Evolutionary conservation across 2,329 filamentous ascomycete species (phyloP).

Genomic region (Colletotrichum zoysiae): DNA sequence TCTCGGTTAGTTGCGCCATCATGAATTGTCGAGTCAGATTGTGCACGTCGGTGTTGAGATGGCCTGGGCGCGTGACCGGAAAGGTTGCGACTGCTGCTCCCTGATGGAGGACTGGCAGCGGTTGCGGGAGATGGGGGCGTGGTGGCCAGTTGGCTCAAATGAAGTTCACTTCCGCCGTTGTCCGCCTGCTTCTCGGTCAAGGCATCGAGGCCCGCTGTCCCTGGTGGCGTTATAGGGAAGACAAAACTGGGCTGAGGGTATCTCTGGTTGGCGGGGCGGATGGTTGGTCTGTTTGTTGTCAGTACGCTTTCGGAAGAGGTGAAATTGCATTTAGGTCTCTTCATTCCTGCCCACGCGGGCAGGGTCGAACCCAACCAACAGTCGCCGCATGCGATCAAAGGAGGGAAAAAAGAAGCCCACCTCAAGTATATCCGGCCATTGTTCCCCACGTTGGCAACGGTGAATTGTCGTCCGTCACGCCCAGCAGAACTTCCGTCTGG

Average conservation of each 20-base stretch:
- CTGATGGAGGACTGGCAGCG: constrained; percentile 51
- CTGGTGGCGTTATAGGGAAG: constrained; percentile 72
- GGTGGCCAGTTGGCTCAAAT: constrained; percentile 58
- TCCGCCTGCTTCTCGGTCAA: constrained; percentile 50
- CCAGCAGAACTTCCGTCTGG: constrained; percentile 72
- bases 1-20: constrained; percentile 67
- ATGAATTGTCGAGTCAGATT: constrained; percentile 83
- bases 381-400: constrained; percentile 26
- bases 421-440: constrained; percentile 86
- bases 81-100: constrained; percentile 51
- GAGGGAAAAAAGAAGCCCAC: constrained; percentile 64
- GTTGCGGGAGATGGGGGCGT: constrained; percentile 49
- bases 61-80: constrained; percentile 47
- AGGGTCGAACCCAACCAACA: constrained; percentile 4
- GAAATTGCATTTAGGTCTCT: constrained; percentile 32
- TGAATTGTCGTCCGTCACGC: constrained; percentile 78
- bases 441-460: constrained; percentile 84
- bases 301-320: constrained; percentile 38
- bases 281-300: constrained; percentile 63
- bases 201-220: constrained; percentile 67
- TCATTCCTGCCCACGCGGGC: constrained; percentile 29
- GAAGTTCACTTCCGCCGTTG: constrained; percentile 46
- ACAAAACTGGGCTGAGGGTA: constrained; percentile 71
- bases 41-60: constrained; percentile 69
- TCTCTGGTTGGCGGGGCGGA: constrained; percentile 71